Evolutionary conservation across 805 yeast genomes (phyloP).

Genomic region (Ogataea degrootiae): DNA sequence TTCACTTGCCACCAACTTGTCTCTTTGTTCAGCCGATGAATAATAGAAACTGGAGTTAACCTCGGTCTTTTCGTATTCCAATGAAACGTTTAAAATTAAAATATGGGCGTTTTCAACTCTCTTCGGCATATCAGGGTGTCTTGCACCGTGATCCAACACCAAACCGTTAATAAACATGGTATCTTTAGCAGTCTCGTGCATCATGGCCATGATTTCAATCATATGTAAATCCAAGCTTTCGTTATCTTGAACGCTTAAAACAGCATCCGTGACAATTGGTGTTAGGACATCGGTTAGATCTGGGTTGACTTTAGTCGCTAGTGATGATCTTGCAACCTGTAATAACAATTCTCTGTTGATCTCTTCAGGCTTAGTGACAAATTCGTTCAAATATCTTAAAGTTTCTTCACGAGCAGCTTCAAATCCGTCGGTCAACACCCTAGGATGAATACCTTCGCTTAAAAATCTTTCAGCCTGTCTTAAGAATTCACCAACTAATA

Average conservation of each 20-base stretch:
- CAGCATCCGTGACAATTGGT: conserved; percentile 97
- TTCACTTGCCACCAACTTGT: conserved; percentile 88
- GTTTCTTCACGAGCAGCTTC: conserved; percentile 81
- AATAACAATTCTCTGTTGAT: conserved; percentile 82
- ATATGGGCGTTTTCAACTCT: conserved; percentile 77
- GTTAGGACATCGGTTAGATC: conserved; percentile 77
- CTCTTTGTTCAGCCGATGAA: conserved; percentile 93
- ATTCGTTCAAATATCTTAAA: conserved; percentile 62
- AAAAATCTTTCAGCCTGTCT: conserved; percentile 92
- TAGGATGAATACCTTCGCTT: conserved; percentile 93
- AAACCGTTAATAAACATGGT: conserved; percentile 82
- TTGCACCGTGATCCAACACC: conserved; percentile 95
- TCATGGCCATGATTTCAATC: conserved; percentile 99
- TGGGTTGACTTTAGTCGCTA: conserved; percentile 77
- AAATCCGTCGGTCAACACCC: conserved; percentile 92
- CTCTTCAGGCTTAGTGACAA: conserved; percentile 48
- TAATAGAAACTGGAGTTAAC: conserved; percentile 95
- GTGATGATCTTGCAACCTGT: conserved; percentile 87
- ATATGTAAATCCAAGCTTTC: conserved; percentile 78
- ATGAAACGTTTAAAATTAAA: conserved; percentile 84
- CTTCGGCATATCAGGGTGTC: conserved; percentile 99
- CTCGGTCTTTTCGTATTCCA: conserved; percentile 97
- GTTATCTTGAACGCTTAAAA: conserved; percentile 62
- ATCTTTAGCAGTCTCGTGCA: conserved; percentile 80
- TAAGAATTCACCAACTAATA: conserved; percentile 89